Evolutionary conservation across 106 monocot genomes (phyloP).

Genomic region (Iris macrosiphon): DNA sequence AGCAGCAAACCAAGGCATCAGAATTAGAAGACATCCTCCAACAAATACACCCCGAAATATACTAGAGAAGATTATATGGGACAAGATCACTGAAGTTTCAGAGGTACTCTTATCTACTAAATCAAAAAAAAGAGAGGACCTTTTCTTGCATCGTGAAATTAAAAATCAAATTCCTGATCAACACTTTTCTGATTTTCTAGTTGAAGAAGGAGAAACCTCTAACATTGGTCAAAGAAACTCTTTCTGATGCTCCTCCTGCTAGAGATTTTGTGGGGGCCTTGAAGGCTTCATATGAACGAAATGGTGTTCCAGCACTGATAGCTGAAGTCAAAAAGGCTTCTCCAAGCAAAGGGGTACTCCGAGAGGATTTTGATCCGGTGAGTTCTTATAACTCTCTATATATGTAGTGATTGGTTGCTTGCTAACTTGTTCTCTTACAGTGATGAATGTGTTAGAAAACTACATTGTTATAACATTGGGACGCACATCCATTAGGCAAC

Average conservation of each 20-base stretch:
- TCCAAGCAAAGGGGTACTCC: conserved; percentile 66
- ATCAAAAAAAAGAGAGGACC: no score
- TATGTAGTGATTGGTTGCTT: conserved; percentile 3
- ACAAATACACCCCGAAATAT: conserved; percentile 53
- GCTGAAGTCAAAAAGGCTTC: conserved; percentile 96
- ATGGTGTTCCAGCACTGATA: conserved; percentile 65
- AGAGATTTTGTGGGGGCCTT: conserved; percentile 77
- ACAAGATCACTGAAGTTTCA: conserved; percentile 62
- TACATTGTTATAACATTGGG: not conserved
- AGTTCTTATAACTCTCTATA: conserved; percentile 10
- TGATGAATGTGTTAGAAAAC: not conserved
- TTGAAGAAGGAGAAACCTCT: conserved; percentile 44
- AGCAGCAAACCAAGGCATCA: conserved; percentile 70
- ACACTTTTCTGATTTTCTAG: conserved; percentile 21
- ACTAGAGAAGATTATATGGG: conserved; percentile 73
- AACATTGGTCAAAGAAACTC: conserved; percentile 20
- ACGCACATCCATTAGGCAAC: no score
- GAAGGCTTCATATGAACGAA: conserved; percentile 46
- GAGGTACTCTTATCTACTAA: conserved; percentile 26
- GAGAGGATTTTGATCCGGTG: conserved; percentile 85
- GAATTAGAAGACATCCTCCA: conserved; percentile 42
- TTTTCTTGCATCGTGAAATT: no score
- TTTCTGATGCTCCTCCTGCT: conserved; percentile 48
- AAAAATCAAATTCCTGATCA: not conserved
- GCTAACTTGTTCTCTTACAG: no score